Evolutionary conservation across 2,329 filamentous ascomycete species (phyloP).

Genomic region (Aspergillus nomiae): DNA sequence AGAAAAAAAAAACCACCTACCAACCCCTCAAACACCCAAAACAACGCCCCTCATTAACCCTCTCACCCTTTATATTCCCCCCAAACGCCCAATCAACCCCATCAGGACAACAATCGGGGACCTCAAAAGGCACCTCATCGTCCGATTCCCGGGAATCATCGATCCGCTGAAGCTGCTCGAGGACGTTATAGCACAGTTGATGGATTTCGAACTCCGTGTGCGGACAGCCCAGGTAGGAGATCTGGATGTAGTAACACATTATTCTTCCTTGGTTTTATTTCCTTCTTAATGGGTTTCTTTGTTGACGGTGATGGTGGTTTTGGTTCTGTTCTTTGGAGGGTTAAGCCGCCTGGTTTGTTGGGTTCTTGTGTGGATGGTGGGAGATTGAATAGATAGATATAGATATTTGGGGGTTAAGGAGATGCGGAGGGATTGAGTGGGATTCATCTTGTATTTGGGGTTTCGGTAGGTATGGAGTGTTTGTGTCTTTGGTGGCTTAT

Average conservation of each 20-base stretch:
- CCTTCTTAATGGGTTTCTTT: too few species aligned
- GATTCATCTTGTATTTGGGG: too few species aligned
- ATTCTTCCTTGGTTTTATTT: too few species aligned
- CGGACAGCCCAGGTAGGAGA: neutral
- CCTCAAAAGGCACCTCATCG: neutral
- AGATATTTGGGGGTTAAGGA: too few species aligned
- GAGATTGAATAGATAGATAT: too few species aligned
- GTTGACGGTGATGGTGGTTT: too few species aligned
- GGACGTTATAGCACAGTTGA: neutral
- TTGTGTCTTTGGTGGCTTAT: too few species aligned
- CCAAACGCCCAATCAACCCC: neutral
- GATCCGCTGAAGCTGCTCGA: neutral
- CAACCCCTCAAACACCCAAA: neutral
- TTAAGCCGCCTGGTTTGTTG: too few species aligned
- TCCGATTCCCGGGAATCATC: neutral
- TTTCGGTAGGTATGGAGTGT: too few species aligned
- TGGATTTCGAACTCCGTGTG: neutral
- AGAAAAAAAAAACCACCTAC: neutral
- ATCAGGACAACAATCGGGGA: neutral
- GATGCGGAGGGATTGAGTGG: too few species aligned
- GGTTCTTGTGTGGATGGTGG: too few species aligned
- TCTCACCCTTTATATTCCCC: neutral
- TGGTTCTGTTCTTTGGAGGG: too few species aligned
- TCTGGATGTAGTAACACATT: neutral
- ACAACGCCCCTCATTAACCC: neutral